Evolutionary conservation across 495 filamentous ascomycete genomes (phyloP).

Genomic region (Terfezia claveryi): DNA sequence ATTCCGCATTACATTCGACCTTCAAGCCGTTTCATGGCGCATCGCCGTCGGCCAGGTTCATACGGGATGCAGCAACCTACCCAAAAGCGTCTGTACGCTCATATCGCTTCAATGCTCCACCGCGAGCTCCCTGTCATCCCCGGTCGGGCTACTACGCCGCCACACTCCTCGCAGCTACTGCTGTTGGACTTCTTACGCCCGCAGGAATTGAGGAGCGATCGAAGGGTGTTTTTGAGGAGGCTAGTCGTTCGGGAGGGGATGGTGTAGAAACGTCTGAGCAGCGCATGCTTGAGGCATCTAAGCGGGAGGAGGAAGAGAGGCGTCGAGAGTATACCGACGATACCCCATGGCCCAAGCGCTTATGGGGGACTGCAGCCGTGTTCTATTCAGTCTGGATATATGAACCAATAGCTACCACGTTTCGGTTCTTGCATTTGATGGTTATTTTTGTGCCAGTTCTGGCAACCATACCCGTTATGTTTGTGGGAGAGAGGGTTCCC

Average conservation of each 20-base stretch:
- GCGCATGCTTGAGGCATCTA: background rate
- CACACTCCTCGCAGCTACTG: background rate
- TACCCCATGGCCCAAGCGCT: background rate
- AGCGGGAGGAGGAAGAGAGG: background rate
- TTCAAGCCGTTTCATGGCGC: no score
- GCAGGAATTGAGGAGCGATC: background rate
- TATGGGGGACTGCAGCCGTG: background rate
- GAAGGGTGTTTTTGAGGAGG: background rate
- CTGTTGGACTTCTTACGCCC: background rate
- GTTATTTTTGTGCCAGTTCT: constrained; percentile 84
- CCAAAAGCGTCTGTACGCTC: no score
- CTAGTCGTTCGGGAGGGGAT: background rate
- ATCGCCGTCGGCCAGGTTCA: no score
- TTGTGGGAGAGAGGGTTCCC: constrained; percentile 41
- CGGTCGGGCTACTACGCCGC: no score
- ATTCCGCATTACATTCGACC: no score
- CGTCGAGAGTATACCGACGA: background rate
- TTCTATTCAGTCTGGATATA: constrained; percentile 15
- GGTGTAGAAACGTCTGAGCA: background rate
- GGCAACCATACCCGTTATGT: constrained; percentile 53
- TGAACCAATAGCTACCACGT: constrained; percentile 72
- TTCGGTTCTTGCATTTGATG: constrained; percentile 65
- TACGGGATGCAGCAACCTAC: no score
- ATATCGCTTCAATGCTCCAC: no score
- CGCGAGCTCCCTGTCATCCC: no score